These are phyloP conservation scores for Sonneratia caseolaris DNA, from an alignment of 345 rosid species.

Conservation along the genomic window DNA sequence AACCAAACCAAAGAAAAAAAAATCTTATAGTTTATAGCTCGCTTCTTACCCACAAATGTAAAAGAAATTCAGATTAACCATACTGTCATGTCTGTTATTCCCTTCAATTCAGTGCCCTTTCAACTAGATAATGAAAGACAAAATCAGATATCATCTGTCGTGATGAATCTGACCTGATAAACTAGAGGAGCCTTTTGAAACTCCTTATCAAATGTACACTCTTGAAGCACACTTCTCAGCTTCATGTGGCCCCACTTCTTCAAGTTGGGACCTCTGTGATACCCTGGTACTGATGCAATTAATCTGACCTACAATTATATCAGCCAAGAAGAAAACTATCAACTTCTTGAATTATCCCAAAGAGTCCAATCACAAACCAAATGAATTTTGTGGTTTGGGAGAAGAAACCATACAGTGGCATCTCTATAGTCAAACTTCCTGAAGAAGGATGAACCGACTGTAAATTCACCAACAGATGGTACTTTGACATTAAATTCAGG, in stretches of 20 bases:
- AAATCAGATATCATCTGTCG: neutral
- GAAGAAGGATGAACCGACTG: slow-evolving; percentile 69
- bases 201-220: slow-evolving; percentile 58
- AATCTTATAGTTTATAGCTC: neutral
- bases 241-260: slow-evolving; percentile 96
- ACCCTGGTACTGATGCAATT: slow-evolving; percentile 91
- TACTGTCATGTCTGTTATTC: neutral
- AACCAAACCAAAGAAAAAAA: neutral
- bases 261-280: slow-evolving; percentile 67
- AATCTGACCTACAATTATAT: slow-evolving; percentile 50
- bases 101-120: neutral
- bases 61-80: neutral
- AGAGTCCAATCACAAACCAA: neutral
- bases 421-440: slow-evolving; percentile 63
- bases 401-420: slow-evolving; percentile 40
- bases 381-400: neutral
- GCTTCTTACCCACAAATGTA: neutral
- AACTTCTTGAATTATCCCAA: neutral
- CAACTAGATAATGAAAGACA: neutral
- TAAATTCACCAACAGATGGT: slow-evolving; percentile 48
- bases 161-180: slow-evolving; percentile 59
- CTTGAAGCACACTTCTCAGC: slow-evolving; percentile 58
- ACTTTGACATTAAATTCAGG: slow-evolving; percentile 59
- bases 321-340: neutral
- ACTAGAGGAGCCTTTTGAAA: slow-evolving; percentile 70